These are phyloP conservation scores for Phalaenopsis hybrid DNA, from an alignment of 116 monocot genomes.

Conservation along the genomic window DNA sequence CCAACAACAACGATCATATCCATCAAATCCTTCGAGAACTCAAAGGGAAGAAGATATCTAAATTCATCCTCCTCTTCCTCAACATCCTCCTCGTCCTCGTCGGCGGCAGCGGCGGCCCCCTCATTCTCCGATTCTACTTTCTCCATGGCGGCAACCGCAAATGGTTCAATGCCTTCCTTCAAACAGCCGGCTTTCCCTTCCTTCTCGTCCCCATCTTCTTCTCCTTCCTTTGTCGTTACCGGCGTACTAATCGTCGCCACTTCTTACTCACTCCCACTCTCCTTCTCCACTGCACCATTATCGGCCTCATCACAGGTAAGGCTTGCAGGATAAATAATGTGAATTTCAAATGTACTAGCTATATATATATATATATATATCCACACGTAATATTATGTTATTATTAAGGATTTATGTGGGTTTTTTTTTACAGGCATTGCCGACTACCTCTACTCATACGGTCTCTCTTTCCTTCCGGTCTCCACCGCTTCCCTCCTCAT, in stretches of 20 bases:
- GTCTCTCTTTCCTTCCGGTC: constrained; percentile 30
- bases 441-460: constrained; percentile 34
- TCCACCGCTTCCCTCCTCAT: constrained; percentile 38
- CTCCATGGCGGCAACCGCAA: constrained; percentile 5
- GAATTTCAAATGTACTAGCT: too few relatives aligned
- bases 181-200: background rate
- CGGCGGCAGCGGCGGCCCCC: background rate
- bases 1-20: background rate
- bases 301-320: too few relatives aligned
- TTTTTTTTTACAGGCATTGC: constrained; percentile 11
- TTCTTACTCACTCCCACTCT: background rate
- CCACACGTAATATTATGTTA: too few relatives aligned
- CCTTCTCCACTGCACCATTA: too few relatives aligned
- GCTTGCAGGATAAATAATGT: too few relatives aligned
- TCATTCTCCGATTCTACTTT: background rate
- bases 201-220: background rate
- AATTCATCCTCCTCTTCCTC: background rate
- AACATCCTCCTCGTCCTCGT: background rate
- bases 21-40: background rate
- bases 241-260: background rate
- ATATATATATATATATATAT: too few relatives aligned
- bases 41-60: too few relatives aligned
- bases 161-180: background rate
- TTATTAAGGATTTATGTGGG: too few relatives aligned
- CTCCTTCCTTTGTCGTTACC: background rate